Base-by-base conservation (phyloP, 495 filamentous ascomycete genomes). In the Aspergillus nanangensis region DNA sequence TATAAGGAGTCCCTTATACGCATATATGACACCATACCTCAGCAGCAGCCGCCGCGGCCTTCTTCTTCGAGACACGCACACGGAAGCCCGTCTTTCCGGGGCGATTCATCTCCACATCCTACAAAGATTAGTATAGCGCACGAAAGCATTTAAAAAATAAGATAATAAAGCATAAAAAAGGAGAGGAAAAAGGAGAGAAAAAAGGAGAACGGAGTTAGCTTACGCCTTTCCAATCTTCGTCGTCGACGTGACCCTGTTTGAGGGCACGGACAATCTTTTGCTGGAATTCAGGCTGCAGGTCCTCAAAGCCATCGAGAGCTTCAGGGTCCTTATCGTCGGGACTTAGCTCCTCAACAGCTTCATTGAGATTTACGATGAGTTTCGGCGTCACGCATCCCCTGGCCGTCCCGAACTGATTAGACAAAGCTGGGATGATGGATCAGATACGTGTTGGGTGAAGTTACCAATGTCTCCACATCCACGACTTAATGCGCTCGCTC, bases 321-420 rank as follows among this genome's bases (percentile, higher is more conserved):
- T 74, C 62, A 49, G 64, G 69, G 15, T 77, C 52, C 17, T 53
- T 58, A 17, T 66, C 67, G 4, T 67, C 38, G 13, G 27, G 35
- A 21, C 53, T 45, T 15, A 25, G 24, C 11, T 56, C 59, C 15
- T 56, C 57, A 36, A 80, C 61, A 5, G 41, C 37, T 2, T 77
- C 69, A 23, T 73, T 72, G 34, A 87, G 52, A 50, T 84, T 81
- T 32, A 51, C 20, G 44, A 92, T 66, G 40, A 80, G 67, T 21
- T 65, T 59, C 2, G 87, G 86, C 8, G 87, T 90, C 25, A 84
- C 75, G 46, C 88, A 94, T n/a, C 88, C 88, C 88, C 88, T 91
- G 20, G 13, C n/a, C n/a, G n/a, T n/a, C n/a, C n/a, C n/a, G n/a
- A n/a, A n/a, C n/a, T n/a, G n/a, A n/a, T n/a, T n/a, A n/a, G n/a